Percentiles rank a stretch among this genome's conserved stretches.
These are phyloP conservation scores for Exidia glandulosa DNA, from an alignment of 768 basidiomycete species.

Conservation along the genomic window DNA sequence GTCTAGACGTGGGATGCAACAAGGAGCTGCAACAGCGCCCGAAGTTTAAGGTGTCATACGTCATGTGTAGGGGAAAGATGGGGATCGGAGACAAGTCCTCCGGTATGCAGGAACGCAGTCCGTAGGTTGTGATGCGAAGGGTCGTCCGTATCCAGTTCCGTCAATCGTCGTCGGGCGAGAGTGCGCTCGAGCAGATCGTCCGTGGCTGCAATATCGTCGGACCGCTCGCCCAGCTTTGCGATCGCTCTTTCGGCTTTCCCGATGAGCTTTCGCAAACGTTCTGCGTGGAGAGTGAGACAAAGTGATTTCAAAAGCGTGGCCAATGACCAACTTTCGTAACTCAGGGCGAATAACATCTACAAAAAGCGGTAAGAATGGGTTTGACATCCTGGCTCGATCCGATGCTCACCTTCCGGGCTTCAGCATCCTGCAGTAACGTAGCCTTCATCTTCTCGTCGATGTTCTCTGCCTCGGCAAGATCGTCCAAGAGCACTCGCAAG, in stretches of 20 bases:
- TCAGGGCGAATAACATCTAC: constrained; percentile 31
- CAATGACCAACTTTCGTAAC: constrained; percentile 32
- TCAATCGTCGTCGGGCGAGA: too few relatives aligned
- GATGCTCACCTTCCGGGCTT: constrained; percentile 29
- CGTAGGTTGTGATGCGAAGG: too few relatives aligned
- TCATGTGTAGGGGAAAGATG: too few relatives aligned
- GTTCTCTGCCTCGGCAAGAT: constrained; percentile 24
- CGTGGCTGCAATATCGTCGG: background rate
- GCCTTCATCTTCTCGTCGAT: constrained; percentile 23
- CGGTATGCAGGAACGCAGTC: too few relatives aligned
- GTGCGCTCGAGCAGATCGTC: background rate
- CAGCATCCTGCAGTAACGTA: constrained; percentile 33
- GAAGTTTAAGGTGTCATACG: too few relatives aligned
- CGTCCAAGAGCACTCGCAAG: constrained; percentile 29
- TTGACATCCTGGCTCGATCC: background rate
- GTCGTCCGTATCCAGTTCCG: too few relatives aligned
- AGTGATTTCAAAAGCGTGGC: background rate
- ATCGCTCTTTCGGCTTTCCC: constrained; percentile 18
- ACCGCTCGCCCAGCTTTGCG: background rate
- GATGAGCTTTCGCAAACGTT: constrained; percentile 22
- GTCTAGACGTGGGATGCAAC: too few relatives aligned
- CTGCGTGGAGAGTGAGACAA: constrained; percentile 11
- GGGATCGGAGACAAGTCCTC: too few relatives aligned
- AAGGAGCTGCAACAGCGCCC: too few relatives aligned
- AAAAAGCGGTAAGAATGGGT: constrained; percentile 14